phyloP scores from a whole-genome alignment of 75 land plant genomes.

The Gnetum montanum region DNA sequence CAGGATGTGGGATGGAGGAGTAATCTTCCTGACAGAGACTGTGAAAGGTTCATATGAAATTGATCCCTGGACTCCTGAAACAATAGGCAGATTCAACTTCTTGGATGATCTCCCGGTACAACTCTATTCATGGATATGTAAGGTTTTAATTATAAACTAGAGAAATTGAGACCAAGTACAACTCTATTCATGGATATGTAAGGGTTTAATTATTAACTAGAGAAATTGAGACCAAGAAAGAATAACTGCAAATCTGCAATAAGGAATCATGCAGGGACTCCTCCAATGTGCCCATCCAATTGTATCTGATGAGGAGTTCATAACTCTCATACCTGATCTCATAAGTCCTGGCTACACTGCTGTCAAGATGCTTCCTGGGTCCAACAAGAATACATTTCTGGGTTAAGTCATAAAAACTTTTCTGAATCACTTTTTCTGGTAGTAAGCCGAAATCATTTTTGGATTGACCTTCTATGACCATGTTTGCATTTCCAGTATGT shows the following conservation, averaged over 20 bases:
- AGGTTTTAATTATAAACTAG: no score
- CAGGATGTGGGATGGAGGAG: conserved; percentile 68
- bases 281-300: conserved; percentile 74
- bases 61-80: conserved; percentile 57
- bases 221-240: no score
- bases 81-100: conserved; percentile 54
- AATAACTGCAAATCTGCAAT: no score
- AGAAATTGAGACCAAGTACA: no score
- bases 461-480: no score
- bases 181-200: no score
- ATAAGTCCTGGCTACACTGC: conserved; percentile 59
- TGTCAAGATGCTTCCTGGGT: conserved; percentile 65
- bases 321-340: conserved; percentile 72
- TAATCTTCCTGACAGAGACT: conserved; percentile 72
- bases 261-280: no score
- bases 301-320: conserved; percentile 62
- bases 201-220: no score
- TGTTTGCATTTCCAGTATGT: no score
- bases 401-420: conserved; percentile 26
- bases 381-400: conserved; percentile 52
- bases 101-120: conserved; percentile 30
- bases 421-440: background rate
- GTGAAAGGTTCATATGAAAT: conserved; percentile 52
- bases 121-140: no score
- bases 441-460: no score